Conservation (phyloP, 2,329 filamentous ascomycete species). For the Teratosphaeria nubilosa region DNA sequence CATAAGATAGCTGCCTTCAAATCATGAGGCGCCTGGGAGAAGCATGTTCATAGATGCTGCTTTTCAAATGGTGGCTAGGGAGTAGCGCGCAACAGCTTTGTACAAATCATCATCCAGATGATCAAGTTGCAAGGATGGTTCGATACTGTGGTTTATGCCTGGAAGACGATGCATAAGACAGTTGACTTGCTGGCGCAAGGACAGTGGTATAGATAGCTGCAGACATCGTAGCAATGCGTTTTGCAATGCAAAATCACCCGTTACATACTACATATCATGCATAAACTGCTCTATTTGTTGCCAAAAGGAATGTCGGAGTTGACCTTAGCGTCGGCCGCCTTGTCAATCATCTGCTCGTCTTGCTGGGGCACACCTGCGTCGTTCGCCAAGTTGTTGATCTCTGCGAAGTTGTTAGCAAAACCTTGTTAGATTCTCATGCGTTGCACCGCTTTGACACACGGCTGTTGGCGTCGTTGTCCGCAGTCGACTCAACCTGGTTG, state of each 20-base stretch:
- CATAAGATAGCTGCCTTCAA: too few species aligned
- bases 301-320: constrained; percentile 6
- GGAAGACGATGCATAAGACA: too few species aligned
- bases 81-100: too few species aligned
- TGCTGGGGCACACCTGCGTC: constrained; percentile 4
- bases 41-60: too few species aligned
- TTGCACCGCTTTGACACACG: background rate
- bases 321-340: constrained; percentile 5
- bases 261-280: background rate
- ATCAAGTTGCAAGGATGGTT: too few species aligned
- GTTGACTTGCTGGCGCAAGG: too few species aligned
- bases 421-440: too few species aligned
- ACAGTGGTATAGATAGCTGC: too few species aligned
- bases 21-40: too few species aligned
- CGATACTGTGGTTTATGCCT: too few species aligned
- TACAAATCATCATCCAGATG: too few species aligned
- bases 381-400: constrained; percentile 6
- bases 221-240: background rate
- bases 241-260: background rate
- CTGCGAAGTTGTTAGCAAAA: background rate
- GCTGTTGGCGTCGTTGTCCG: constrained; percentile 3
- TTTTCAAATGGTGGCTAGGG: too few species aligned
- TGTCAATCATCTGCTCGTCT: constrained; percentile 6
- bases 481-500: constrained; percentile 2
- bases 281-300: background rate